Evolutionary conservation across 139 green algal genomes (phyloP), one percentile per base, ranked within the genome.

Genomic region (Coelastrella sp.): DNA sequence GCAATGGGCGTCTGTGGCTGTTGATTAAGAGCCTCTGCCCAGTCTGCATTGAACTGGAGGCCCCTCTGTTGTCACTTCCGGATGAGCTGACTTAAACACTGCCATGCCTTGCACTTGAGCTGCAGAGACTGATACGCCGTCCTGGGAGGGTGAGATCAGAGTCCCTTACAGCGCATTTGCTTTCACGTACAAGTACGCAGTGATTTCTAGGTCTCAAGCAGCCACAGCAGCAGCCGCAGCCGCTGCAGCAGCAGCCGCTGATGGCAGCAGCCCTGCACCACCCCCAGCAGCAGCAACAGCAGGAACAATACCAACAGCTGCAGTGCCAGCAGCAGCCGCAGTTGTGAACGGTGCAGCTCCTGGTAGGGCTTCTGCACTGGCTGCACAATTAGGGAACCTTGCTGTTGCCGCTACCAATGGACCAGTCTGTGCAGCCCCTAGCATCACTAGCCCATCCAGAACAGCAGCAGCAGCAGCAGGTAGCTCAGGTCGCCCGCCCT

Each of bases 111-210:
- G 73, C 14, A 22, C 22, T n/a, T 12, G 65, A 73, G 65, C 65
- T 73, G 65, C 93, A 94, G 93, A 95, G 84, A 92, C 91, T 27
- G 78, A 92, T 59, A 92, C 82, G 0, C 91, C 81, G 9, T 84
- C 87, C 24, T 96, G 93, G 93, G 91, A 94, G 87, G 93, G 90
- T 25, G 93, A 96, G 82, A 81, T 98, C 35, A 82, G 72, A 0
- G 92, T 98, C 70, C 94, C 95, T 0, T 90, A 94, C 68, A 90
- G 75, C 78, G 90, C 89, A 6, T 97, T 98, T 78, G 96, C 96
- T 8, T 95, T 98, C 90, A 97, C 94, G 1, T 99, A 98, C 93
- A 98, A 98, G 92, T 99, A 98, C 78, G 95, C 90, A n/a, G 76
- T 98, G 8, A 65, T 89, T 11, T 76, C 85, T 15, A 24, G 85